Percentiles rank a stretch among this genome's conserved stretches.
These are phyloP conservation scores for Debaryomyces maramus DNA, from an alignment of 805 yeast genomes.

Conservation along the genomic window DNA sequence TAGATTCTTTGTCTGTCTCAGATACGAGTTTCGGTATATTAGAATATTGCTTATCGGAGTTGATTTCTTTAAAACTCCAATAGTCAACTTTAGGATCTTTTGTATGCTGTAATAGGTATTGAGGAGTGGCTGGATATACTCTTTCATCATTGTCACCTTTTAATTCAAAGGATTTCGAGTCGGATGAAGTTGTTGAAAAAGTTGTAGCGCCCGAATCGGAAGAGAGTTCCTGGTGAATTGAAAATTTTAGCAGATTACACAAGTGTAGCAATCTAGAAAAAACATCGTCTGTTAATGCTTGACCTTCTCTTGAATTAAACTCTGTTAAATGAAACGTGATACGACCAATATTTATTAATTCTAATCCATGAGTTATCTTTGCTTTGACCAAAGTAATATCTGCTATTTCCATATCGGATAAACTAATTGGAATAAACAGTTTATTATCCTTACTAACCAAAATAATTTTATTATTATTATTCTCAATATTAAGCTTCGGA, in stretches of 20 bases:
- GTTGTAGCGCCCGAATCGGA: slow-evolving; percentile 35
- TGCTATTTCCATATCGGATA: slow-evolving; percentile 14
- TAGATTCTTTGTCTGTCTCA: background rate
- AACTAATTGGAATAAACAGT: slow-evolving; percentile 49
- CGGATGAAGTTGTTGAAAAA: slow-evolving; percentile 52
- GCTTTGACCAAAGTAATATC: slow-evolving; percentile 35
- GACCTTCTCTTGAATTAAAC: slow-evolving; percentile 59
- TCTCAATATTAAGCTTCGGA: slow-evolving; percentile 8
- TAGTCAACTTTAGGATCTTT: slow-evolving; percentile 50
- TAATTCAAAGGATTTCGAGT: slow-evolving; percentile 53
- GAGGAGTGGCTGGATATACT: slow-evolving; percentile 67
- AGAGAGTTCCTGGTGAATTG: slow-evolving; percentile 32
- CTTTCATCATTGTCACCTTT: slow-evolving; percentile 38
- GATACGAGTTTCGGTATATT: slow-evolving; percentile 13
- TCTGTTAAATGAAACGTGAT: slow-evolving; percentile 65
- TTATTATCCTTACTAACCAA: slow-evolving; percentile 66
- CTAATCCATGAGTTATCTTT: slow-evolving; percentile 37
- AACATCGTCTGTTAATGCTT: slow-evolving; percentile 50
- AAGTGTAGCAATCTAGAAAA: slow-evolving; percentile 37
- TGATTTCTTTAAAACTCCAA: slow-evolving; percentile 52
- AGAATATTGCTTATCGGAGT: slow-evolving; percentile 13
- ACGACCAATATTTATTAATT: slow-evolving; percentile 29
- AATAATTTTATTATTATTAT: slow-evolving; percentile 29
- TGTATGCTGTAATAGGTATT: slow-evolving; percentile 52
- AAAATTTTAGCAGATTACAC: slow-evolving; percentile 33